Percentiles rank a stretch among this genome's conserved stretches.
phyloP scores from a whole-genome alignment of 768 basidiomycete species.

The Leccinum uliginosum region DNA sequence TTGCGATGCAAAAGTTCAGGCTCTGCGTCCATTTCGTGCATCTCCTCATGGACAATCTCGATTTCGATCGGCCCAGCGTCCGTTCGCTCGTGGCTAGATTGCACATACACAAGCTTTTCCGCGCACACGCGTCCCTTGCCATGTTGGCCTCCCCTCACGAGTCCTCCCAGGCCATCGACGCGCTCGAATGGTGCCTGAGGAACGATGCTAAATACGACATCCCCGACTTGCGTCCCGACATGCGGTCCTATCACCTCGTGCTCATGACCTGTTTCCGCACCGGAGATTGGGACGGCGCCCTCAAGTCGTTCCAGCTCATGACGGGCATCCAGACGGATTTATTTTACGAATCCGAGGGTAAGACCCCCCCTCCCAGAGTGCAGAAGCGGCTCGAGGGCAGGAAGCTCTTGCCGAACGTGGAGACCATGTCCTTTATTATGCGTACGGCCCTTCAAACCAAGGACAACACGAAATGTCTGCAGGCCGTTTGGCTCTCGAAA shows the following conservation, averaged over 20 bases:
- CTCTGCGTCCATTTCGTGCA: conserved; percentile 55
- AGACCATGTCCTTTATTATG: conserved; percentile 53
- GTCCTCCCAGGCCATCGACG: conserved; percentile 49
- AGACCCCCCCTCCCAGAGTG: conserved; percentile 32
- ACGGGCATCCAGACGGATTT: conserved; percentile 58
- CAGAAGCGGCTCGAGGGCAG: conserved; percentile 42
- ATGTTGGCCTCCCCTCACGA: conserved; percentile 36
- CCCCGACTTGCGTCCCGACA: conserved; percentile 33
- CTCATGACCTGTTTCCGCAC: conserved; percentile 61
- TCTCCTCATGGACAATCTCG: conserved; percentile 46
- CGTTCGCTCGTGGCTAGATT: conserved; percentile 43
- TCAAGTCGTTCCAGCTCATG: conserved; percentile 64
- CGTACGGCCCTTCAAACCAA: conserved; percentile 53
- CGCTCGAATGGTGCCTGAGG: conserved; percentile 66
- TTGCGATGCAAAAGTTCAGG: conserved; percentile 40
- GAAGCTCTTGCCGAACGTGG: conserved; percentile 45
- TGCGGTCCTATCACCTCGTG: conserved; percentile 54
- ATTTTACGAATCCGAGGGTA: conserved; percentile 38
- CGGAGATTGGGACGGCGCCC: conserved; percentile 57
- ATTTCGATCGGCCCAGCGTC: conserved; percentile 18
- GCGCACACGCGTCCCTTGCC: conserved; percentile 42
- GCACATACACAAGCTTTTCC: conserved; percentile 62
- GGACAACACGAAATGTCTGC: conserved; percentile 49
- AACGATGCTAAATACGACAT: conserved; percentile 47
- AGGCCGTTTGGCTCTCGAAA: conserved; percentile 56